phyloP scores from a whole-genome alignment of 306 rosid genomes.

The Vigna radiata region DNA sequence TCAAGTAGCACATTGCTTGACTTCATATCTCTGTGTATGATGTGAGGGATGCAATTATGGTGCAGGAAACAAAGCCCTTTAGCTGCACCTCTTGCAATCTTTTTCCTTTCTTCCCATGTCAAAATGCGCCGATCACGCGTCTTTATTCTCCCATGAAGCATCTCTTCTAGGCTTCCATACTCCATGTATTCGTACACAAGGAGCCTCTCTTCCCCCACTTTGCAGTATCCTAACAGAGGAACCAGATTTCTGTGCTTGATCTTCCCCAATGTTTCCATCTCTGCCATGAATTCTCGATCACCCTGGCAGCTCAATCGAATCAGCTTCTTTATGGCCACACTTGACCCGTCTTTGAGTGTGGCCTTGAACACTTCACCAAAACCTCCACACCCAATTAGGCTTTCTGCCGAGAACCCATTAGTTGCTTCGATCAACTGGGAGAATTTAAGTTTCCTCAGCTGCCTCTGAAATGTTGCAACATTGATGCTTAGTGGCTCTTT shows the following conservation, averaged over 20 bases:
- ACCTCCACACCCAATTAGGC: constrained; percentile 96
- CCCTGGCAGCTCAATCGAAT: constrained; percentile 93
- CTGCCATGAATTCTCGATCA: constrained; percentile 96
- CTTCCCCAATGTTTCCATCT: constrained; percentile 98
- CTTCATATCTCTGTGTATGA: constrained; percentile 96
- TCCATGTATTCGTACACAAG: constrained; percentile 96
- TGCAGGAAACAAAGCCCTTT: constrained; percentile 95
- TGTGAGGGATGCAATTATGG: constrained; percentile 99
- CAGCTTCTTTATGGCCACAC: constrained; percentile 96
- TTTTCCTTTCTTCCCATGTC: constrained; percentile 93
- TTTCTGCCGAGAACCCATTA: constrained; percentile 94
- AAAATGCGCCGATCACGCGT: constrained; percentile 61
- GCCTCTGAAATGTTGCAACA: constrained; percentile 97
- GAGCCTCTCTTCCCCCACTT: constrained; percentile 94
- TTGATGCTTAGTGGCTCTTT: constrained; percentile 93
- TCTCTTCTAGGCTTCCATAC: constrained; percentile 95
- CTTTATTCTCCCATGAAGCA: constrained; percentile 87
- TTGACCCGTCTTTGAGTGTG: constrained; percentile 84
- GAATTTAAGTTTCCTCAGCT: constrained; percentile 92
- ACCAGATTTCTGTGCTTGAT: constrained; percentile 90
- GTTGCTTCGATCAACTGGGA: constrained; percentile 97
- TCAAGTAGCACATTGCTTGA: constrained; percentile 94
- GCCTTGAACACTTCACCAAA: constrained; percentile 98
- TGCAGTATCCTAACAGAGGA: constrained; percentile 90
- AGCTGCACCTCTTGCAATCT: constrained; percentile 94